Conservation (phyloP, 2,329 filamentous ascomycete species). For the Purpureocillium lavendulum region DNA sequence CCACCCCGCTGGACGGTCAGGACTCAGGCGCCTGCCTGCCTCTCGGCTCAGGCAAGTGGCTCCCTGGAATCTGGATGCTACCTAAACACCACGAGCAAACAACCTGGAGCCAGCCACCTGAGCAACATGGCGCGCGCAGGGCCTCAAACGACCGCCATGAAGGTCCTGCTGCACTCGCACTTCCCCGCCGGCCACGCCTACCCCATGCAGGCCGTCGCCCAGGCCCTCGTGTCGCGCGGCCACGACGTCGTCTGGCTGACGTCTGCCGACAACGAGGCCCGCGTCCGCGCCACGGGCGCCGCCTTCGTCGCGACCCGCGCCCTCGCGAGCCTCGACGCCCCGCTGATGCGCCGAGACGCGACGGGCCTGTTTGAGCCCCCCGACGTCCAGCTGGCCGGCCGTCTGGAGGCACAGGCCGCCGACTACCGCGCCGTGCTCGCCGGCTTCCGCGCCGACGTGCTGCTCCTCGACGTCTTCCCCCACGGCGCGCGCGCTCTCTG, state of each 20-base stretch:
- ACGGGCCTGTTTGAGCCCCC: constrained; percentile 23
- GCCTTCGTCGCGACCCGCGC: constrained; percentile 21
- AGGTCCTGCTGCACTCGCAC: constrained; percentile 28
- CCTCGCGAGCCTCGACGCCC: constrained; percentile 21
- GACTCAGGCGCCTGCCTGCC: too few relatives aligned
- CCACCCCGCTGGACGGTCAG: too few relatives aligned
- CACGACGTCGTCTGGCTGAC: constrained; percentile 30
- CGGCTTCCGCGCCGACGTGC: constrained; percentile 18
- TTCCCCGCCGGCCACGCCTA: constrained; percentile 30
- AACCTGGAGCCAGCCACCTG: too few relatives aligned
- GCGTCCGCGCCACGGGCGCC: constrained; percentile 24
- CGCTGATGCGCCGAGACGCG: constrained; percentile 15
- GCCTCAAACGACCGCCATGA: constrained; percentile 19
- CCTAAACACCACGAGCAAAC: too few relatives aligned
- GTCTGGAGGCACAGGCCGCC: constrained; percentile 24
- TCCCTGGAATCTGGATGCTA: too few relatives aligned
- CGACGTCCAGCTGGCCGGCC: constrained; percentile 14
- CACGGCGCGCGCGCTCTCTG: constrained; percentile 24
- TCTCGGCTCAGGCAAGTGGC: too few relatives aligned
- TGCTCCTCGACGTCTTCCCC: constrained; percentile 30
- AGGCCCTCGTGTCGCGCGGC: constrained; percentile 25
- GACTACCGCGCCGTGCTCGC: constrained; percentile 24
- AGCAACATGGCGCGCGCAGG: too few relatives aligned
- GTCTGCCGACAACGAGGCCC: constrained; percentile 21
- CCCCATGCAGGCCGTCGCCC: constrained; percentile 29